Evolutionary conservation across 1,284 basidiomycete species (phyloP).

Genomic region (Naganishia liquefaciens): DNA sequence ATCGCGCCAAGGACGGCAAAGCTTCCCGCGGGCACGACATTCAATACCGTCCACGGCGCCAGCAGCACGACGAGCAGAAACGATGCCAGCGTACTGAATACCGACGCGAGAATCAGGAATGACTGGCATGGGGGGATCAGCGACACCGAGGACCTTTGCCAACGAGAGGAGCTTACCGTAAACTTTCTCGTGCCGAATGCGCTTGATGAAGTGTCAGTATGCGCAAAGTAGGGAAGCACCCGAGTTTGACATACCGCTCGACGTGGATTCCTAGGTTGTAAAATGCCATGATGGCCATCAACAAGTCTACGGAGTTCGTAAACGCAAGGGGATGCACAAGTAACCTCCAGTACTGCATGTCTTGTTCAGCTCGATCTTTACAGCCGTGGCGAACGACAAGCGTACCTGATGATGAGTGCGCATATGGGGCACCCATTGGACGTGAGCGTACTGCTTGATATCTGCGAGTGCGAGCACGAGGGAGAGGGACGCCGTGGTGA

Average conservation of each 20-base stretch:
- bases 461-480: slow-evolving; percentile 74
- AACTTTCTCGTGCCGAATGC: slow-evolving; percentile 84
- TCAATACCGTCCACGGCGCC: slow-evolving; percentile 61
- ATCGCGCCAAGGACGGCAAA: slow-evolving; percentile 61
- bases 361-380: not conserved
- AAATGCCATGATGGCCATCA: slow-evolving; percentile 72
- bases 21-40: slow-evolving; percentile 73
- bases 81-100: slow-evolving; percentile 68
- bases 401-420: slow-evolving; percentile 55
- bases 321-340: slow-evolving; percentile 73
- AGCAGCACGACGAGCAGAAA: slow-evolving; percentile 65
- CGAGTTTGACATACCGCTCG: slow-evolving; percentile 62
- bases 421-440: slow-evolving; percentile 60
- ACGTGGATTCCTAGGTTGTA: slow-evolving; percentile 72
- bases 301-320: slow-evolving; percentile 78
- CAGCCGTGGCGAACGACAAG: slow-evolving; percentile 17
- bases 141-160: slow-evolving; percentile 23
- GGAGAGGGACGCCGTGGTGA: slow-evolving; percentile 67
- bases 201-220: slow-evolving; percentile 34
- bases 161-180: slow-evolving; percentile 63
- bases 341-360: slow-evolving; percentile 77
- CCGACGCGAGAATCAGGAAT: slow-evolving; percentile 66
- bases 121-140: slow-evolving; percentile 60
- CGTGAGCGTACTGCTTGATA: slow-evolving; percentile 80
- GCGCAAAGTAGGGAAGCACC: not conserved